phyloP scores from a whole-genome alignment of 2,329 filamentous ascomycete species.

The Albophoma yamanashiensis region DNA sequence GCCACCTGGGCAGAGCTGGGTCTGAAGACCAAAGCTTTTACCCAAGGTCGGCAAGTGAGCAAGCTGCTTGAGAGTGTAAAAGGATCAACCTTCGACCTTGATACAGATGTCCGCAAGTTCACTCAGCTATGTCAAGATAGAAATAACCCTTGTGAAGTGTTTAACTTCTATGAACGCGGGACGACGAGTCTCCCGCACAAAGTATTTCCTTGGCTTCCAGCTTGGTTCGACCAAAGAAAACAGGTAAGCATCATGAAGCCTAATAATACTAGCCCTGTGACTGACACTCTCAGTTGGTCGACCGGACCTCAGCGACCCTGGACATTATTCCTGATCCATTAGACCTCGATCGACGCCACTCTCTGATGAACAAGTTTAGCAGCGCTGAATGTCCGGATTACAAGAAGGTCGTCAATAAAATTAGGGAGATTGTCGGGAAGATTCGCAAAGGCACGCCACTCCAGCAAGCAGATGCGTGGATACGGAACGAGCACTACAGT shows the following conservation, averaged over 20 bases:
- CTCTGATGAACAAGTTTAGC: background rate
- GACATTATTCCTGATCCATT: background rate
- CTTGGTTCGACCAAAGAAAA: background rate
- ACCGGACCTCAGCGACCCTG: background rate
- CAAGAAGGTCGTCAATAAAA: background rate
- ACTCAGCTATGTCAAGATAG: background rate
- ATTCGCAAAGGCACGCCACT: background rate
- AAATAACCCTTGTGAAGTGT: background rate
- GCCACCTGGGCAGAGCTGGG: background rate
- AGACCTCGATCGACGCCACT: background rate
- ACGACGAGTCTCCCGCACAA: background rate
- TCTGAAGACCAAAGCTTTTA: background rate
- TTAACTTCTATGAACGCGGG: background rate
- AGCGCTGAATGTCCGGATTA: background rate
- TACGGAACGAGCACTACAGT: slow-evolving; percentile 12
- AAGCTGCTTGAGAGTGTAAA: background rate
- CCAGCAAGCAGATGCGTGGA: slow-evolving; percentile 6
- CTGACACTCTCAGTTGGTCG: background rate
- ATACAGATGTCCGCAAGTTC: background rate
- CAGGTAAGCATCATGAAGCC: background rate
- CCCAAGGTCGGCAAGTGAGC: background rate
- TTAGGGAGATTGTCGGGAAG: background rate
- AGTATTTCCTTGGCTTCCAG: background rate
- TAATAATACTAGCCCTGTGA: background rate
- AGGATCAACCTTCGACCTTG: background rate